These are phyloP conservation scores for Conticribra guillardii DNA, from an alignment of 108 stramenopile genomes.

Conservation along the genomic window DNA sequence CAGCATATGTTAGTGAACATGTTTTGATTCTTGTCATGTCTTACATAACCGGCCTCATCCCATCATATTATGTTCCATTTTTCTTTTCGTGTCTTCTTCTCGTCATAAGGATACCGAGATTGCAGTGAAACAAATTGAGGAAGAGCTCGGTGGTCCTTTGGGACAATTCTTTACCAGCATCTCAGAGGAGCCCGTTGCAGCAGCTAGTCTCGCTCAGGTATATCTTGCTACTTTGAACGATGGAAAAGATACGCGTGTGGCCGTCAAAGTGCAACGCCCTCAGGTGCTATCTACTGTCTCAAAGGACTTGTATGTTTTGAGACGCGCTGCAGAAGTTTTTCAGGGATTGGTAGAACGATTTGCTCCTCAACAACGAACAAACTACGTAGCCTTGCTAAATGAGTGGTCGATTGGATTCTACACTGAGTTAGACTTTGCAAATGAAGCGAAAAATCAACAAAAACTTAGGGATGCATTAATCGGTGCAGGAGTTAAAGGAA, in stretches of 20 bases:
- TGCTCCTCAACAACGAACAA: constrained; percentile 88
- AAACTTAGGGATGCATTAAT: constrained; percentile 58
- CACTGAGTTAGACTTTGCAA: constrained; percentile 65
- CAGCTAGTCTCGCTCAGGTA: constrained; percentile 88
- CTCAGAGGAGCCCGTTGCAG: constrained; percentile 89
- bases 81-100: too few relatives aligned
- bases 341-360: constrained; percentile 87
- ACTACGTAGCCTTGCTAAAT: constrained; percentile 86
- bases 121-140: constrained; percentile 85
- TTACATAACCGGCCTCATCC: too few relatives aligned
- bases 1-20: too few relatives aligned
- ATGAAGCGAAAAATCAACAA: constrained; percentile 84
- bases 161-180: constrained; percentile 87
- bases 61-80: too few relatives aligned
- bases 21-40: too few relatives aligned
- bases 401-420: constrained; percentile 93
- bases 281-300: constrained; percentile 80
- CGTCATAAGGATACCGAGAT: constrained; percentile 72
- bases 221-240: constrained; percentile 83
- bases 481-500: constrained; percentile 69
- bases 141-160: constrained; percentile 83
- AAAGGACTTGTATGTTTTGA: constrained; percentile 88
- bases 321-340: constrained; percentile 88
- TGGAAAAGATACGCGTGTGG: constrained; percentile 79
- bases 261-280: constrained; percentile 92